Evolutionary conservation across 768 basidiomycete genomes (phyloP).

Genomic region (Amanita muscaria): DNA sequence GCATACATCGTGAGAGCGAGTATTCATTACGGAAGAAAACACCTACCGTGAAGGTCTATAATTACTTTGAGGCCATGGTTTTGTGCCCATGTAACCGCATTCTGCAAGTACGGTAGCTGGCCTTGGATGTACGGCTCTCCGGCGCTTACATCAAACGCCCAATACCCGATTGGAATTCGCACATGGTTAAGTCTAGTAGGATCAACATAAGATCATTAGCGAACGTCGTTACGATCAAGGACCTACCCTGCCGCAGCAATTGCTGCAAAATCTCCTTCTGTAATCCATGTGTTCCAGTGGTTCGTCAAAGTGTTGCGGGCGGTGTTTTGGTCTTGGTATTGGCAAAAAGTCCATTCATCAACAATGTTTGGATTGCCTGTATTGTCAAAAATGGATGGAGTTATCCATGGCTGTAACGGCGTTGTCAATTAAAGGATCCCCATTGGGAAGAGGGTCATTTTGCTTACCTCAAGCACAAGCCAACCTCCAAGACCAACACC

Average conservation of each 20-base stretch:
- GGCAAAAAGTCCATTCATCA: slow-evolving; percentile 75
- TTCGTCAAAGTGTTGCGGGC: slow-evolving; percentile 45
- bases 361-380: slow-evolving; percentile 50
- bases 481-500: slow-evolving; percentile 75
- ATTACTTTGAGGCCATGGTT: slow-evolving; percentile 71
- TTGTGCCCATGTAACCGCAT: slow-evolving; percentile 64
- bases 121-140: slow-evolving; percentile 78
- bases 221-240: not conserved
- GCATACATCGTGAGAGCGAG: slow-evolving; percentile 8
- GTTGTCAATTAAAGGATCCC: slow-evolving; percentile 9
- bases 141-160: slow-evolving; percentile 74
- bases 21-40: not conserved
- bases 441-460: not conserved
- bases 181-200: slow-evolving; percentile 71
- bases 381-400: slow-evolving; percentile 64
- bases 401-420: slow-evolving; percentile 59
- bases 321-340: slow-evolving; percentile 41
- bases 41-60: slow-evolving; percentile 59
- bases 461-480: slow-evolving; percentile 39
- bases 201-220: slow-evolving; percentile 1
- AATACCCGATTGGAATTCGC: slow-evolving; percentile 81
- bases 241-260: slow-evolving; percentile 70
- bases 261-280: slow-evolving; percentile 64
- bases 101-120: slow-evolving; percentile 58
- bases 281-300: slow-evolving; percentile 84